These are phyloP conservation scores for Colletotrichum tabaci DNA, from an alignment of 2,329 filamentous ascomycete genomes.

Conservation along the genomic window DNA sequence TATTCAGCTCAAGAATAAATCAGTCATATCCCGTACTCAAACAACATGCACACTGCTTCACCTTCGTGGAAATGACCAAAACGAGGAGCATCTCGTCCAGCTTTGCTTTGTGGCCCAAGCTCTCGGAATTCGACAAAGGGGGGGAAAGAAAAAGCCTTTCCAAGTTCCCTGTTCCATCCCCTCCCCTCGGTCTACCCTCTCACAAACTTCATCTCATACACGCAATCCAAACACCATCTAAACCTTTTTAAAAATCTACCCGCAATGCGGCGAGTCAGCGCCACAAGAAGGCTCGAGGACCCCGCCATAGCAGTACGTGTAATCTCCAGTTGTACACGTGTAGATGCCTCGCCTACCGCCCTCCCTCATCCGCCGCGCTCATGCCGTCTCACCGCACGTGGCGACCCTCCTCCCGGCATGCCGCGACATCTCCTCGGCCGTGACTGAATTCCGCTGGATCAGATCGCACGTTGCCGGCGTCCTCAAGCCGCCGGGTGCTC, in stretches of 20 bases:
- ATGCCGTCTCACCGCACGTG: slow-evolving; percentile 68
- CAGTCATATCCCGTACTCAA: background rate
- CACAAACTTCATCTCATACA: slow-evolving; percentile 14
- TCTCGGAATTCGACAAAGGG: slow-evolving; percentile 1
- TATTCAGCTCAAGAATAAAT: background rate
- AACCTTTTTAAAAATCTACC: background rate
- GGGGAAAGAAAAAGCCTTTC: slow-evolving; percentile 1
- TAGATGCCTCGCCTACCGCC: slow-evolving; percentile 76
- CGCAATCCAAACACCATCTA: background rate
- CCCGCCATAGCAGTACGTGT: background rate
- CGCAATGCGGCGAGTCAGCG: slow-evolving; percentile 15
- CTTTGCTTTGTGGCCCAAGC: slow-evolving; percentile 26
- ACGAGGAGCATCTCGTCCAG: background rate
- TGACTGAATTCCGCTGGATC: slow-evolving; percentile 82
- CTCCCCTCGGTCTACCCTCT: background rate
- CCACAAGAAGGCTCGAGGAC: background rate
- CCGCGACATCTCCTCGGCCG: slow-evolving; percentile 73
- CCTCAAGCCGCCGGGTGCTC: slow-evolving; percentile 6
- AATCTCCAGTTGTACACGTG: slow-evolving; percentile 57
- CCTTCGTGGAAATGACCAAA: background rate
- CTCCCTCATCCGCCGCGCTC: slow-evolving; percentile 68
- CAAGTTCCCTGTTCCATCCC: background rate
- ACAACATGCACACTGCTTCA: background rate
- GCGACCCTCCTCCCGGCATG: slow-evolving; percentile 75
- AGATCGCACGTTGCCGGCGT: slow-evolving; percentile 67